These are phyloP conservation scores for Houttuynia cordata DNA, from an alignment of 164 flowering plant species.

Conservation along the genomic window DNA sequence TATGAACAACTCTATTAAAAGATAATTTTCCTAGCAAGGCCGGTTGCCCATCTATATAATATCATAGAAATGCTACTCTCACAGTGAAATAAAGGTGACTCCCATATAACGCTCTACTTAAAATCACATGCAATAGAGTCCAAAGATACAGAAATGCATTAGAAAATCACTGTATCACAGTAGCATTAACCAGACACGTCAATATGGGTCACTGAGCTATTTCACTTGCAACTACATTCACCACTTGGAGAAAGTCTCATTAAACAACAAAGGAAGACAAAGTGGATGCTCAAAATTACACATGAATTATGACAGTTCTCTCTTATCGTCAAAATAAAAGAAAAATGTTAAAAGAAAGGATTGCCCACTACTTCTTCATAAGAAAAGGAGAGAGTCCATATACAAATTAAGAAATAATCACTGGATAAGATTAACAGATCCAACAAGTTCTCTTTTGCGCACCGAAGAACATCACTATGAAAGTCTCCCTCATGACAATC, in stretches of 20 bases:
- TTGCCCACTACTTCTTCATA: not conserved
- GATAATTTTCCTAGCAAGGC: not conserved
- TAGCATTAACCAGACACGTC: not conserved
- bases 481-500: not conserved
- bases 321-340: no score
- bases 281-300: no score
- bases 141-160: not conserved
- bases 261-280: no score
- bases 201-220: not conserved
- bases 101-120: not conserved
- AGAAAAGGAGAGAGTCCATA: not conserved
- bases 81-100: not conserved
- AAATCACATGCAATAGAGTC: not conserved
- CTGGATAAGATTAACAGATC: not conserved
- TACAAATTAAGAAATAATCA: not conserved
- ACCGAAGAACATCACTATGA: not conserved
- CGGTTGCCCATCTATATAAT: not conserved
- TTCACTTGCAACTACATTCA: no score
- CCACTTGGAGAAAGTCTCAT: no score
- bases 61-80: no score
- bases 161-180: not conserved
- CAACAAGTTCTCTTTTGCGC: not conserved
- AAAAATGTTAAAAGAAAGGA: no score
- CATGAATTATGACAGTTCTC: no score
- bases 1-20: constrained; percentile 3